phyloP scores from a whole-genome alignment of 1,139 yeast species.

The Yamadazyma jaroonii region DNA sequence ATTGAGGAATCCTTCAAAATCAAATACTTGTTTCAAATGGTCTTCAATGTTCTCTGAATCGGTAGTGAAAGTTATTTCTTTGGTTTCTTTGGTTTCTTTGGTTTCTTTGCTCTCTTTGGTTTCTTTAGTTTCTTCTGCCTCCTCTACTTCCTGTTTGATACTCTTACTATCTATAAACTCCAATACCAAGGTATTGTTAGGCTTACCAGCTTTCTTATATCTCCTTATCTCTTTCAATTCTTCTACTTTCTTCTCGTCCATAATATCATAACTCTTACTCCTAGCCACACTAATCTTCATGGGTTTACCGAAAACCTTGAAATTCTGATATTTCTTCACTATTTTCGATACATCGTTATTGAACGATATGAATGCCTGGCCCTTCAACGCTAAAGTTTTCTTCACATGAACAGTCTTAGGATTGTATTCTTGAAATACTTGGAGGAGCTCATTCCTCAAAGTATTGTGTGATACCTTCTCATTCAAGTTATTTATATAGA shows the following conservation, averaged over 20 bases:
- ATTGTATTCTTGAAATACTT: slow-evolving; percentile 44
- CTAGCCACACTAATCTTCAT: slow-evolving; percentile 12
- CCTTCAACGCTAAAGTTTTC: slow-evolving; percentile 61
- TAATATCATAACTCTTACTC: slow-evolving; percentile 12
- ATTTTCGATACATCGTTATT: slow-evolving; percentile 35
- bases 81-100: slow-evolving; percentile 3
- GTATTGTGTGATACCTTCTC: slow-evolving; percentile 60
- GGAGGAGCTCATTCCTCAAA: slow-evolving; percentile 43
- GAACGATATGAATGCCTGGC: slow-evolving; percentile 81
- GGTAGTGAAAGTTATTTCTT: too few relatives aligned
- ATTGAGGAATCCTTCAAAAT: slow-evolving; percentile 58
- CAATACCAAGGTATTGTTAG: slow-evolving; percentile 66
- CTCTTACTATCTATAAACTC: slow-evolving; percentile 20
- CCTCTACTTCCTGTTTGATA: neutral
- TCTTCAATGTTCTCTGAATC: too few relatives aligned
- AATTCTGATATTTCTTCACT: slow-evolving; percentile 36
- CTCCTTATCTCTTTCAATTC: slow-evolving; percentile 14
- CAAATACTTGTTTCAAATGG: slow-evolving; percentile 34
- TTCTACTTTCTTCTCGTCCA: slow-evolving; percentile 7
- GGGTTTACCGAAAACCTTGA: slow-evolving; percentile 12
- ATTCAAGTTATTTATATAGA: slow-evolving; percentile 68
- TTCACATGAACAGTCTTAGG: slow-evolving; percentile 58
- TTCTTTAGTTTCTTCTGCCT: slow-evolving; percentile 10
- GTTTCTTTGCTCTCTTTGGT: neutral
- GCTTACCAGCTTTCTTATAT: slow-evolving; percentile 31